Evolutionary conservation across 495 filamentous ascomycete genomes (phyloP), one percentile per base, ranked within the genome.

Genomic region (Staphylotrichum longicolle): DNA sequence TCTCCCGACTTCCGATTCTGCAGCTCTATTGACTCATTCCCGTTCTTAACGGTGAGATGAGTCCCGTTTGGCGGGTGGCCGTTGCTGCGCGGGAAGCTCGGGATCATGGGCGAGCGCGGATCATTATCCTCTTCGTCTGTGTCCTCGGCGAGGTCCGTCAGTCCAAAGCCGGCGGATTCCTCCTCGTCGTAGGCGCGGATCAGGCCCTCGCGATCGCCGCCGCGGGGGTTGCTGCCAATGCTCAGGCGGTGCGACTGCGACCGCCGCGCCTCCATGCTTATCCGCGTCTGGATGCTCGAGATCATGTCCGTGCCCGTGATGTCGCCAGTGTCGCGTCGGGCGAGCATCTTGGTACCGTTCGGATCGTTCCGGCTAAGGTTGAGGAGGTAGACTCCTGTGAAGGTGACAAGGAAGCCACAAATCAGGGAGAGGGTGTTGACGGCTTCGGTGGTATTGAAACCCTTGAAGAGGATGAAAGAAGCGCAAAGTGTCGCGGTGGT

Each of bases 381-480:
- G 66, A 98, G 85, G 5, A 98, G 87, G 74, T 98, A 98, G 44
- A 98, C 94, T 45, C 94, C 94, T 3, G 93, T 88, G 76, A 98
- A 98, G 62, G 96, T 98, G 60, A 96, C 85, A 52, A 98, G 84
- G 80, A 98, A 98, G 58, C 94, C 94, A 69, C 87, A 91, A 51
- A 98, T 82, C 32, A 98, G 80, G 35, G 95, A 72, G 66, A 98
- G 86, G 11, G 92, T 98, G 75, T 94, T 96, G 63, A 97, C 89
- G 3, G 88, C 83, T 71, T 96, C 90, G 35, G 90, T 91, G 41
- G 94, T 98, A 71, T 98, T 98, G 83, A 98, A 98, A 51, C 94
- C 94, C 62, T 85, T 85, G 81, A 97, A 98, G 42, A 98, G 90
- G 71, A 98, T 96, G 78, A 98, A 98, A 15, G 92, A 96, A 45